Base-by-base conservation (phyloP, 1,284 basidiomycete genomes). In the Bondarzewia mesenterica region DNA sequence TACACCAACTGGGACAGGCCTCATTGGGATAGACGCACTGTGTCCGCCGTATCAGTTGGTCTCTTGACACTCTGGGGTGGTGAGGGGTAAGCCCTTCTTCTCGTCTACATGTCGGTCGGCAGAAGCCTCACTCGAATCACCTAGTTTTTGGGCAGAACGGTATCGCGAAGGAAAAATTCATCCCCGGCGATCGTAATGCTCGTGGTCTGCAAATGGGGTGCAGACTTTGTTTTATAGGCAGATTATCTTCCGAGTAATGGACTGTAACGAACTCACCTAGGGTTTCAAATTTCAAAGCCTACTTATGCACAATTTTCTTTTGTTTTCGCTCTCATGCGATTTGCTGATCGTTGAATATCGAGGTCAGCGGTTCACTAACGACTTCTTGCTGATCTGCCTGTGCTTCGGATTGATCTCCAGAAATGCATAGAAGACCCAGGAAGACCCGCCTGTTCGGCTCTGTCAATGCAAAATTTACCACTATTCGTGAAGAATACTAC, bases 1-100 rank as follows among this genome's bases (percentile, higher is more conserved):
- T 89, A 87, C 67, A 61, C 66, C 48, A 74, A 89, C 64, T 90
- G 89, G 86, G 66, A 81, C 44, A 64, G 67, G 50, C 77, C 77
- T 12, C 63, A 60, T 4, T 92, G 89, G 89, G 86, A 92, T 63
- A 70, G 77, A 53, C 73, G 81, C 16, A 63, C 74, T 8, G 76
- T 92, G 6, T 80, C 80, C 20, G 77, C 77, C 7, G 68, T 86
- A 23, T 71, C 78, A 7, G 75, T 80, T 44, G 85, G 84, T 14
- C 63, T 93, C 5, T 54, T 86, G 18, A 71, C 77, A 2, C 67
- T 91, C 20, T 82, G 80, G 67, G 74, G 77, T 35, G 73, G 78
- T 37, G 87, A 90, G 71, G 82, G 82, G 82, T 89, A 58, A 64
- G 78, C 63, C 6, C 6, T 5, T 16, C 16, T 45, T 14, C 4